Percentiles rank a stretch among this genome's conserved stretches.
phyloP scores from a whole-genome alignment of 1,284 basidiomycete species.

The Xerocomus amazonicus region DNA sequence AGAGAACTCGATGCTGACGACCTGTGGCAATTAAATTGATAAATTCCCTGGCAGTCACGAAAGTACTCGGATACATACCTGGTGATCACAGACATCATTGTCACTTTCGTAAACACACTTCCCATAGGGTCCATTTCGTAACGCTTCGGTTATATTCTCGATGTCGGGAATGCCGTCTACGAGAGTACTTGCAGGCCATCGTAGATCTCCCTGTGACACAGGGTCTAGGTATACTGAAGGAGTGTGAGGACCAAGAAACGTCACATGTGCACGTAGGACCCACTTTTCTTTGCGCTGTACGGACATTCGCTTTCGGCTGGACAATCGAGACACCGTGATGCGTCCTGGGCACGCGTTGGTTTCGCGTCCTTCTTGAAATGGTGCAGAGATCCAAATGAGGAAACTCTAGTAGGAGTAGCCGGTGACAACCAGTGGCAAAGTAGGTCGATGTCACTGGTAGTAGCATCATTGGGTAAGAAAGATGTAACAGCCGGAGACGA shows the following conservation, averaged over 20 bases:
- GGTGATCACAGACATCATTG: constrained; percentile 81
- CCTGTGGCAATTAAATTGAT: constrained; percentile 34
- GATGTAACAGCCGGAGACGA: neutral
- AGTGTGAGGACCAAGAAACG: too few species aligned
- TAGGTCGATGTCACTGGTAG: constrained; percentile 74
- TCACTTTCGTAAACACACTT: constrained; percentile 77
- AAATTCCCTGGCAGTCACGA: neutral
- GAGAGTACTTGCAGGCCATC: constrained; percentile 65
- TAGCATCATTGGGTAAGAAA: constrained; percentile 2
- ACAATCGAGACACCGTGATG: constrained; percentile 73
- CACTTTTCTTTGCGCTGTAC: constrained; percentile 83
- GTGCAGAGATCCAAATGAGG: constrained; percentile 79
- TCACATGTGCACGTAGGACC: constrained; percentile 11
- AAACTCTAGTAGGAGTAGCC: constrained; percentile 60
- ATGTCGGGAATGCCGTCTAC: constrained; percentile 77
- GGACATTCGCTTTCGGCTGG: constrained; percentile 67
- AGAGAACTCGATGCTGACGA: constrained; percentile 80
- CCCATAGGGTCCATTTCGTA: constrained; percentile 70
- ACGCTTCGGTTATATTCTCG: constrained; percentile 67
- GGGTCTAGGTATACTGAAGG: constrained; percentile 67
- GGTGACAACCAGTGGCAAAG: constrained; percentile 74
- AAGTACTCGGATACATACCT: constrained; percentile 33
- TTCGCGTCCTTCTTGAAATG: constrained; percentile 77
- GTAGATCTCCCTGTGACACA: constrained; percentile 49
- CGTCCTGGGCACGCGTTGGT: constrained; percentile 61